Conservation (phyloP, 345 rosid genomes). For the Eucalyptus guilfoylei region DNA sequence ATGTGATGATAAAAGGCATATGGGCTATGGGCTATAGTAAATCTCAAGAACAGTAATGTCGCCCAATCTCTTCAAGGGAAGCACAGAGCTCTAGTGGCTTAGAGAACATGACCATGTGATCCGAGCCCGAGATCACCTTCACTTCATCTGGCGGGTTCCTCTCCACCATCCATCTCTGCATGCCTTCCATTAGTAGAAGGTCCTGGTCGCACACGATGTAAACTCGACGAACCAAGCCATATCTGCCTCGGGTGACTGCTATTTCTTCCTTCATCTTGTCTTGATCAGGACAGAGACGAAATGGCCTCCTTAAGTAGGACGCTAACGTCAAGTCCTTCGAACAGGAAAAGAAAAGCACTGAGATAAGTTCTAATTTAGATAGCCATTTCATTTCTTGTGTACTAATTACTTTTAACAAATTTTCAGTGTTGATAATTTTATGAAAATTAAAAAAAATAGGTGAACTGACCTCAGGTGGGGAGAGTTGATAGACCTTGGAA, state of each 20-base stretch:
- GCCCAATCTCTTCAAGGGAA: slow-evolving; percentile 9
- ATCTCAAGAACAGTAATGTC: not conserved
- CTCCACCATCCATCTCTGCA: slow-evolving; percentile 20
- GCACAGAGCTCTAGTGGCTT: slow-evolving; percentile 14
- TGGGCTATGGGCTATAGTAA: not conserved
- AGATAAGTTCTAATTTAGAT: not conserved
- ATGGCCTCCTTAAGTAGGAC: slow-evolving; percentile 3
- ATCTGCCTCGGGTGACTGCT: slow-evolving; percentile 2
- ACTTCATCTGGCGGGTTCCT: slow-evolving; percentile 11
- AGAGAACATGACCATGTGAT: slow-evolving; percentile 33
- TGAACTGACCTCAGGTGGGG: slow-evolving; percentile 16
- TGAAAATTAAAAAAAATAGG: not conserved
- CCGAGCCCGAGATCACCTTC: slow-evolving; percentile 15
- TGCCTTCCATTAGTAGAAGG: not conserved
- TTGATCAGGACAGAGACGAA: not conserved
- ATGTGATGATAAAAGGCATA: not conserved
- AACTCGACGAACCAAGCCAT: slow-evolving; percentile 3
- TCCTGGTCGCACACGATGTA: slow-evolving; percentile 17
- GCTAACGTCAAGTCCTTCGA: slow-evolving; percentile 23
- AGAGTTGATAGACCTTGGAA: slow-evolving; percentile 17
- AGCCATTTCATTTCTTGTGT: not conserved
- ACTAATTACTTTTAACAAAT: not conserved
- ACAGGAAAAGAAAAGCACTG: not conserved
- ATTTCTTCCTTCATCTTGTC: not conserved
- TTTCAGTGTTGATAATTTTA: not conserved